Evolutionary conservation across 768 basidiomycete genomes (phyloP), one percentile per base, ranked within the genome.

Genomic region (Lactifluus pinguis): DNA sequence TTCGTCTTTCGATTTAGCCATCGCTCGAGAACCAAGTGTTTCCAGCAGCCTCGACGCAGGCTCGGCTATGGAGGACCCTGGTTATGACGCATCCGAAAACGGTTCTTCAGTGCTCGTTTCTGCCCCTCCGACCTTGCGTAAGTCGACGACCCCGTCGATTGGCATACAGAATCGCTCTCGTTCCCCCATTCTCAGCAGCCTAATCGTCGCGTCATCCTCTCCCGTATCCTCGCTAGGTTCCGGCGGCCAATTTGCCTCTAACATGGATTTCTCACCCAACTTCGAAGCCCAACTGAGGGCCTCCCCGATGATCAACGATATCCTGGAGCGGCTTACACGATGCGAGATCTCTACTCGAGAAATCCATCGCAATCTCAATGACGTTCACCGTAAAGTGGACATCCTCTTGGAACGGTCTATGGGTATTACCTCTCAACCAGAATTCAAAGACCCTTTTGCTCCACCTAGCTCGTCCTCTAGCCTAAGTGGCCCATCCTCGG

Each of bases 381-480:
- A 90, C 66, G 77, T 93, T 50, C 82, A 85, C 64, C 84, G 83
- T 69, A 93, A 92, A 74, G 81, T 92, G 61, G 83, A 86, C 68
- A 67, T 90, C 15, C 77, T 93, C 56, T 75, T 92, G 32, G 89
- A 92, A 62, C 82, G 85, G 30, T 79, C 83, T 11, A 69, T 87
- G 55, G 76, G 74, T 49, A 66, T 71, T 38, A 63, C 65, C 45
- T 68, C 61, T 52, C 67, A 66, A 59, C 86, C 86, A n/a, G 89
- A 90, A 66, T 92, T 91, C 77, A 86, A 87, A 69, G 84, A 91
- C 68, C 89, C 89, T 0, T 92, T 92, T 68, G 83, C 87, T 36
- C 69, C 81, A 7, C 51, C 71, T 29, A 74, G 73, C 57, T 62
- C 71, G 32, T 58, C 68, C 21, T 36, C 50, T 49, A 58, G 39